phyloP scores from a whole-genome alignment of 495 filamentous ascomycete genomes.

The Jackrogersella multiformis region DNA sequence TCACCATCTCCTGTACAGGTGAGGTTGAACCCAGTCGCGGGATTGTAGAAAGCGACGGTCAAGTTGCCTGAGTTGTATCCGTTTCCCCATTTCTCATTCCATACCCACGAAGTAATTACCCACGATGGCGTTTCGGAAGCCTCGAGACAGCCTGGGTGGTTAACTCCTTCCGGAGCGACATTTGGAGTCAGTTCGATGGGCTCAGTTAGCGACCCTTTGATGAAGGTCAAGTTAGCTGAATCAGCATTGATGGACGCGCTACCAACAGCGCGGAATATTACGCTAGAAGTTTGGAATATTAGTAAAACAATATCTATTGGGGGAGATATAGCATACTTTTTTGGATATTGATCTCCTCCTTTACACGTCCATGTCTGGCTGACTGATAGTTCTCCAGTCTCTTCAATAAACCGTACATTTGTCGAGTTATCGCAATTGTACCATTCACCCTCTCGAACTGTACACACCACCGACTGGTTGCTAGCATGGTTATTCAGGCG shows the following conservation, averaged over 20 bases:
- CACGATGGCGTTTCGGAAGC: conserved; percentile 27
- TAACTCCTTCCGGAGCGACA: conserved; percentile 38
- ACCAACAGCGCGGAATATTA: conserved; percentile 30
- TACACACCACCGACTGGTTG: conserved; percentile 21
- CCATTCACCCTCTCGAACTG: conserved; percentile 17
- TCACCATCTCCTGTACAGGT: conserved; percentile 34
- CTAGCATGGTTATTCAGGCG: conserved; percentile 29
- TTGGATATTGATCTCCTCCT: conserved; percentile 15
- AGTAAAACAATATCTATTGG: background rate
- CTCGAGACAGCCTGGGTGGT: conserved; percentile 33
- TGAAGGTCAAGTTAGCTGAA: conserved; percentile 8
- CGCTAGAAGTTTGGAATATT: conserved; percentile 7
- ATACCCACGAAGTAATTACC: conserved; percentile 31
- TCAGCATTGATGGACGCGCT: conserved; percentile 4
- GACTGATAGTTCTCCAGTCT: conserved; percentile 16
- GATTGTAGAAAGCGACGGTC: conserved; percentile 27
- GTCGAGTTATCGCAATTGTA: conserved; percentile 24
- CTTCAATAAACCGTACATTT: conserved; percentile 11
- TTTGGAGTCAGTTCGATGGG: conserved; percentile 36
- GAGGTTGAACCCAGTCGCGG: conserved; percentile 23
- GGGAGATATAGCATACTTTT: conserved; percentile 7
- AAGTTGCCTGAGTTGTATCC: conserved; percentile 24
- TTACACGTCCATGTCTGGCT: conserved; percentile 37
- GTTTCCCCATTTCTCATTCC: conserved; percentile 32
- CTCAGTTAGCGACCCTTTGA: conserved; percentile 32